Evolutionary conservation across 2,329 filamentous ascomycete genomes (phyloP).

Genomic region (Aspergillus sp.): DNA sequence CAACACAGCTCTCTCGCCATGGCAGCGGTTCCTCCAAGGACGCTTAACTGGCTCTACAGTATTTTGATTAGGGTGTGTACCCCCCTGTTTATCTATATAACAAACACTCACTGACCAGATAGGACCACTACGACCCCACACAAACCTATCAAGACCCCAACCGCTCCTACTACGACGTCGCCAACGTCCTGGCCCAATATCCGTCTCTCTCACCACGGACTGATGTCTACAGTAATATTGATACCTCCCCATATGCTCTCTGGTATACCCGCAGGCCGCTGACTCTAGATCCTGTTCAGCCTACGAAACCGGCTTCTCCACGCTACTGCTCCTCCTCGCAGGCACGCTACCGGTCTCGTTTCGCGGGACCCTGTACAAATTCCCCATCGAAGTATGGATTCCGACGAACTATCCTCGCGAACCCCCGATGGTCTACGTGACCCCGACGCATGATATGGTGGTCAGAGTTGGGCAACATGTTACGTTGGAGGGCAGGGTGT

Average conservation of each 20-base stretch:
- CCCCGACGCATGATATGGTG: constrained; percentile 77
- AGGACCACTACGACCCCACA: constrained; percentile 31
- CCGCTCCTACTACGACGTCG: constrained; percentile 85
- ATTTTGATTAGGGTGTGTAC: constrained; percentile 63
- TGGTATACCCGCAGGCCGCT: constrained; percentile 9
- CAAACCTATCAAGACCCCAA: constrained; percentile 93
- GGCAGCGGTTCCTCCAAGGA: constrained; percentile 72
- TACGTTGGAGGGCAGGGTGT: constrained; percentile 83
- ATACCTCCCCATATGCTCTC: background rate
- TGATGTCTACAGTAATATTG: constrained; percentile 78
- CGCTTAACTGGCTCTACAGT: constrained; percentile 92
- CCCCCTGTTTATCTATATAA: too few relatives aligned
- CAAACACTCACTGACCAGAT: constrained; percentile 6
- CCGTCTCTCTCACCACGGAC: constrained; percentile 76
- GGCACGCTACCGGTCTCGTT: constrained; percentile 90
- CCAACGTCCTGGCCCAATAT: constrained; percentile 69
- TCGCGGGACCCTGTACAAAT: constrained; percentile 79
- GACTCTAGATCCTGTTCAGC: constrained; percentile 45
- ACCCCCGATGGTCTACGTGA: constrained; percentile 79
- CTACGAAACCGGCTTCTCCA: constrained; percentile 78
- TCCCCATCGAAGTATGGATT: constrained; percentile 87
- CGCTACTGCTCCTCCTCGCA: constrained; percentile 74
- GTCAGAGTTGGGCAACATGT: constrained; percentile 92
- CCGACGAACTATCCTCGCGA: constrained; percentile 84
- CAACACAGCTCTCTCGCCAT: constrained; percentile 25